Conservation (phyloP, 352 stramenopile genomes). For the Globisporangium echinulatum region DNA sequence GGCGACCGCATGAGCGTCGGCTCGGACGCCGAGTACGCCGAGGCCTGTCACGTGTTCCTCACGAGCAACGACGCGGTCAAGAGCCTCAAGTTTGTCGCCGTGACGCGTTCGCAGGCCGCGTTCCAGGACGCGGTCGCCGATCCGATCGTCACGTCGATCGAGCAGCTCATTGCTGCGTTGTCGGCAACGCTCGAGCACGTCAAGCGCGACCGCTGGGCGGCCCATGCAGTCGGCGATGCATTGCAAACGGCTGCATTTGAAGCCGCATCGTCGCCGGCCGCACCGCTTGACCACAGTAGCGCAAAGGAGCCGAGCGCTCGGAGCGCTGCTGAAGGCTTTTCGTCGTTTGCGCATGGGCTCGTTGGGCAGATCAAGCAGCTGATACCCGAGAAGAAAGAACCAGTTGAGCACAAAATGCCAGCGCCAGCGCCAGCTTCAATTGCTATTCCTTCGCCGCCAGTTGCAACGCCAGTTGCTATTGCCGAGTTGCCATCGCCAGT, state of each 20-base stretch:
- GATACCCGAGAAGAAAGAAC: slow-evolving; percentile 47
- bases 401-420: slow-evolving; percentile 11
- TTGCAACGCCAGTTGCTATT: slow-evolving; percentile 2
- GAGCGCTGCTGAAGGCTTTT: slow-evolving; percentile 42
- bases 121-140: slow-evolving; percentile 49
- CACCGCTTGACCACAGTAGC: slow-evolving; percentile 10
- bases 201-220: slow-evolving; percentile 30
- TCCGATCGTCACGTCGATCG: slow-evolving; percentile 50
- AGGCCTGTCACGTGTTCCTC: slow-evolving; percentile 53
- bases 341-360: slow-evolving; percentile 57
- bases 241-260: not conserved
- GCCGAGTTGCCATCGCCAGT: slow-evolving; percentile 1
- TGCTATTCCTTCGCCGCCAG: slow-evolving; percentile 1
- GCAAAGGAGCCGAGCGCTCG: slow-evolving; percentile 12
- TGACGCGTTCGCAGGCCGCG: slow-evolving; percentile 26
- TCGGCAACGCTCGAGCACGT: slow-evolving; percentile 44
- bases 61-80: slow-evolving; percentile 27
- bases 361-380: slow-evolving; percentile 61
- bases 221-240: not conserved
- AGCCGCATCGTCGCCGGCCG: not conserved
- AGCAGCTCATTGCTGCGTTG: slow-evolving; percentile 49
- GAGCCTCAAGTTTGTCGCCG: slow-evolving; percentile 67
- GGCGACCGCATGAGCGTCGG: slow-evolving; percentile 58
- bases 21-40: slow-evolving; percentile 55
- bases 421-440: slow-evolving; percentile 7